Evolutionary conservation across 2,329 filamentous ascomycete species (phyloP), one percentile per base, ranked within the genome.

Genomic region (Monosporascus sp.): DNA sequence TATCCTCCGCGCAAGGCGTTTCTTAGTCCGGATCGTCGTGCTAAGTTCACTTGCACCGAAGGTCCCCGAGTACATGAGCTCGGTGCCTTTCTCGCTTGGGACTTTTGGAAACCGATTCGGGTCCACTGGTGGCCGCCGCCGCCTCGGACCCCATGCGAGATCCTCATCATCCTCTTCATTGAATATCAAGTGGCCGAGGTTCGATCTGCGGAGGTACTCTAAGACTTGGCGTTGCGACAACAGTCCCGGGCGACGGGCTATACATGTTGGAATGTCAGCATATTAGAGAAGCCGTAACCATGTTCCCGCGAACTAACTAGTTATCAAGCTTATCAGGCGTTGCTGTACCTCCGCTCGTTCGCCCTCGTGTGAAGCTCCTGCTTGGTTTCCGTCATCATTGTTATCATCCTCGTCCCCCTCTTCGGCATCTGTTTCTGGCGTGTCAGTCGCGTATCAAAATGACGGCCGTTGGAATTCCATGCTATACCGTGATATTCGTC

Each of bases 51-150:
- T 87, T 18, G 77, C 76, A 36, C 93, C 93, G 71, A 97, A 97
- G 2, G 75, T 77, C 1, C 93, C 93, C 31, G 85, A 87, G 39
- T 83, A 77, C 91, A 97, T 96, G 56, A 97, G 74, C 60, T 86
- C 82, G 48, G 71, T 77, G 7, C 94, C 93, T 56, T 83, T 79
- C 11, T 88, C 83, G 62, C 86, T 96, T 0, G 93, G 93, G 0
- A 96, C 84, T 61, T 88, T 88, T n/a, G 92, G 90, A 54, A 92
- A 92, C 45, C 82, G 73, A 56, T 84, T 70, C 2, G 77, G 77
- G 53, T 84, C 79, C n/a, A 70, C 62, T 1, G 58, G 59, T 11
- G 65, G 65, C 20, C 70, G 66, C 50, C 79, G 74, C 47, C 78
- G 71, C 36, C 75, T 68, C 41, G 77, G 71, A 60, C 75, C 73